Base-by-base conservation (phyloP, 2,329 filamentous ascomycete genomes). In the Septoria petroselini region DNA sequence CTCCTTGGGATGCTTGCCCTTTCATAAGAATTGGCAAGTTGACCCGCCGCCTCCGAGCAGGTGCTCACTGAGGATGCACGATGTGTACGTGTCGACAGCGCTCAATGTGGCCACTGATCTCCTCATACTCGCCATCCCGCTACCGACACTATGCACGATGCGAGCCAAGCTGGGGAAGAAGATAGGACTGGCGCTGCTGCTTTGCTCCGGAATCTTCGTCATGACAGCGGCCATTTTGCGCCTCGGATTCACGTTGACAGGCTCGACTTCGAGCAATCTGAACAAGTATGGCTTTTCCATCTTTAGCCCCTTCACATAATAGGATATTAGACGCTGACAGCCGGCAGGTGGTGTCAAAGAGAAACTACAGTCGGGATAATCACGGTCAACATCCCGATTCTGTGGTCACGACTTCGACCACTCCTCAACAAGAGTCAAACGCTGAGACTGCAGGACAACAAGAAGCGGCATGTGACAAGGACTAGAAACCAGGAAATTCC, bases 181-280 rank as follows among this genome's bases (percentile, higher is more conserved):
- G 50, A 49, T 70, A 17, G 60, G 57, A n/a, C 59, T 71, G 37
- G 63, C 50, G 7, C 31, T 67, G 0, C 55, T 71, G 6, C 61
- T 71, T 1, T 63, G 61, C n/a, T 68, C 67, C 1, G 66, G 68
- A 14, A 33, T 68, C 9, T 68, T 69, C 54, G 62, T 68, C 59
- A 69, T 69, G 46, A 53, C 52, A 2, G 66, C 68, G 1, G 66
- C 68, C 12, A 57, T 69, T 21, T 55, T 68, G 9, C 64, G 68
- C 8, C 60, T 63, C 17, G 57, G 57, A 3, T 58, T 67, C 37
- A 65, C 65, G 1, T 51, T 69, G 2, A 56, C 54, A 17, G 53
- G 54, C 6, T 54, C 47, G 7, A 65, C 64, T 2, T 61, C 59
- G 4, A 62, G 58, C 1, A 52, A 65, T n/a, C 66, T 64, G 46